Evolutionary conservation across 2,329 filamentous ascomycete species (phyloP), one percentile per base, ranked within the genome.

Genomic region (Pseudocercospora cruenta): DNA sequence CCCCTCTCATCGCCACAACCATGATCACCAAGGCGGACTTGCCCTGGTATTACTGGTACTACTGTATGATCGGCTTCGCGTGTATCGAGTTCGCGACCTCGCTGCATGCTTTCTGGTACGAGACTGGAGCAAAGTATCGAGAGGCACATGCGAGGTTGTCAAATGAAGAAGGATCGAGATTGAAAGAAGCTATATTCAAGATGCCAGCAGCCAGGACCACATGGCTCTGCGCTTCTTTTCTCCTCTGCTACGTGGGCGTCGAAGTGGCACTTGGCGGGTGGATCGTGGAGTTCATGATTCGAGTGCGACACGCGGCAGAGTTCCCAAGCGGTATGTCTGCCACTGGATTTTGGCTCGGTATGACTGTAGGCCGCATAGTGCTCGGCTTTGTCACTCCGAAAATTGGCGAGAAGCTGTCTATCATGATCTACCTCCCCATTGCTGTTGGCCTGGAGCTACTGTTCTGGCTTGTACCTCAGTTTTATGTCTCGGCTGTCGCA

Each of bases 241-340:
- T 96, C 14, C 84, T 96, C 4, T 87, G 88, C 8, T 96, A 96
- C 73, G 89, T 94, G 0, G 93, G 93, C 3, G 85, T 87, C 5
- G 93, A 96, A 78, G 90, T 93, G 66, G 88, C 87, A 0, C 81
- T 93, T 2, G 90, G 90, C 21, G 92, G 92, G 16, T 95, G 92
- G 92, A 90, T 96, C 68, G 89, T 92, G 58, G 90, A 89, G 0
- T 96, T 96, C 76, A 96, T 96, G 91, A 87, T 94, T n/a, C 82
- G 86, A 21, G 88, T 93, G 24, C 86, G 93, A 14, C 78, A 89
- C 43, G 91, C 89, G 3, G 84, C 82, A 24, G 81, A 87, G 0
- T 94, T 95, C 73, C 84, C 88, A 1, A 89, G 90, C 36, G 92
- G 92, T 2, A 87, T 95, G 80, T 88, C 87, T 0, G 89, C 88